Evolutionary conservation across 1,284 basidiomycete genomes (phyloP), one percentile per base, ranked within the genome.

Genomic region (Peniophora sp.): DNA sequence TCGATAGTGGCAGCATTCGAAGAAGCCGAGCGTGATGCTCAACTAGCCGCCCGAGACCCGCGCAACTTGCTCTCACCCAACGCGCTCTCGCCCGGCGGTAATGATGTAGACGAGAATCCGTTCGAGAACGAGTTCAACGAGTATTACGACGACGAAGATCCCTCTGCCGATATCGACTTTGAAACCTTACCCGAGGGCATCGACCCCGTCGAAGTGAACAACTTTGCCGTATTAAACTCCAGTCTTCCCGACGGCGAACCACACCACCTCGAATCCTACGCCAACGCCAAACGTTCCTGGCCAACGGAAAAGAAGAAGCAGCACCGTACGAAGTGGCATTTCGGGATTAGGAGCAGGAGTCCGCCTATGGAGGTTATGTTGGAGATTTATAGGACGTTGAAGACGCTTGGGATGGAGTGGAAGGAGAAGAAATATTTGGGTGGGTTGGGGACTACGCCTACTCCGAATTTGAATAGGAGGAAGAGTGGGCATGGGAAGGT

Each of bases 291-390:
- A 59, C 76, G 79, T 1, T 66, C 75, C 2, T 75, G 70, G 56
- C 72, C 73, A 22, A 59, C 55, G 54, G 60, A 59, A 53, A 75
- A 71, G 63, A 83, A 83, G 71, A 83, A 79, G 59, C 78, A 80
- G 55, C 81, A 82, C 57, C 76, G 80, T 55, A 89, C 87, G 12
- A 88, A 87, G 63, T 99, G 97, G 97, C 97, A 99, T 67, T 99
- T 98, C 64, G 96, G 97, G 3, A 99, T 99, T 44, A 81, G 96
- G 35, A 94, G 91, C 58, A 79, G 94, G 52, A 93, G 89, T 53
- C 93, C 94, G 44, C 96, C 96, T 19, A 97, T 98, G 92, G 96
- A 98, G 67, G 96, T 99, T 44, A 97, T 99, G 95, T 73, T 97
- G 22, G 96, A 98, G 75, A 97, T 99, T 52, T 99, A 99, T 71